Evolutionary conservation across 441 rosid genomes (phyloP).

Genomic region (Theobroma grandiflorum): DNA sequence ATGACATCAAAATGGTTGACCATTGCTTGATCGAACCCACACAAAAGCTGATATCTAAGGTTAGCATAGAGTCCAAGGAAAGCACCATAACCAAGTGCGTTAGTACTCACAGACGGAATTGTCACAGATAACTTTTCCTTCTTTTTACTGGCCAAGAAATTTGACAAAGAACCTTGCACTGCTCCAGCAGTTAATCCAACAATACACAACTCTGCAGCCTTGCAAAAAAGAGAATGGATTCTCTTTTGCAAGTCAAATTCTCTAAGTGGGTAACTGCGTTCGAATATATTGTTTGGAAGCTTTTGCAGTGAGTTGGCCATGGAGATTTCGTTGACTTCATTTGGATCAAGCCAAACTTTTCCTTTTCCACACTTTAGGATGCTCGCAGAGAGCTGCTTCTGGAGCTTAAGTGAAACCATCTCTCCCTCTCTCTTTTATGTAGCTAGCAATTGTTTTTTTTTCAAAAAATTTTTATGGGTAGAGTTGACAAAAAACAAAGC

Average conservation of each 20-base stretch:
- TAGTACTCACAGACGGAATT: conserved; percentile 70
- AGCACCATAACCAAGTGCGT: conserved; percentile 92
- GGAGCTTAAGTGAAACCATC: no score
- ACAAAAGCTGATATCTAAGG: conserved; percentile 84
- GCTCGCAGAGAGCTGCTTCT: no score
- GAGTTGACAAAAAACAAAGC: no score
- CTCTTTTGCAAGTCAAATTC: conserved; percentile 93
- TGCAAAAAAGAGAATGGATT: conserved; percentile 79
- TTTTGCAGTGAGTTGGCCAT: conserved; percentile 94
- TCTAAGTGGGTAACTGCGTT: conserved; percentile 87
- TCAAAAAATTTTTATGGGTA: no score
- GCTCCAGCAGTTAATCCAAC: conserved; percentile 86
- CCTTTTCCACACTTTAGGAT: no score
- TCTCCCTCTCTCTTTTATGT: no score
- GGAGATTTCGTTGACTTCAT: no score
- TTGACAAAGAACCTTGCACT: conserved; percentile 82
- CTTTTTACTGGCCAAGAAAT: conserved; percentile 70
- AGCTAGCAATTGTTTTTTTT: no score
- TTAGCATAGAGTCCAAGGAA: conserved; percentile 93
- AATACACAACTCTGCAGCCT: conserved; percentile 87
- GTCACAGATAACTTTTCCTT: conserved; percentile 90
- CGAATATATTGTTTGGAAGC: conserved; percentile 95
- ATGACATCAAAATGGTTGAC: conserved; percentile 90
- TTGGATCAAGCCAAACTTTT: no score
- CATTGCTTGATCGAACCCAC: conserved; percentile 81